Base-by-base conservation (phyloP, 129 eudicot species). In the Erigeron canadensis region DNA sequence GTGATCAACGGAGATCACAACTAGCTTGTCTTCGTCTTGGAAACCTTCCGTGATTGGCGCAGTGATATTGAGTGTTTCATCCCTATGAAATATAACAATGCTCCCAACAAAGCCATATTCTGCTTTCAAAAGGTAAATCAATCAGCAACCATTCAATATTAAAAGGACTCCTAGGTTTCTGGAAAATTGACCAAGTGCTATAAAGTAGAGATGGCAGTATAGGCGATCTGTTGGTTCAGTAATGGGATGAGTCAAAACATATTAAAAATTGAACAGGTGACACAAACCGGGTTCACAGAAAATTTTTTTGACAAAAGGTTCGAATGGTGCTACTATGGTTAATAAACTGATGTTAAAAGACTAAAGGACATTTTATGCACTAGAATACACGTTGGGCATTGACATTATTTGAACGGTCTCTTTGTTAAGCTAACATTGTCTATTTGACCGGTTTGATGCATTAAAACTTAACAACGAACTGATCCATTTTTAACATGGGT, bases 101-200 rank as follows among this genome's bases (percentile, higher is more conserved):
- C 84, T 70, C 84, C 84, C 55, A 80, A 39, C 73, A 80, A 80
- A 21, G 84, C 64, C 80, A 80, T 80, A 75, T 80, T 70, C 84
- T 80, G 77, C 73, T 51, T 53, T 69, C 77, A 70, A 64, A 74
- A 69, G n/a, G 43, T 51, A 23, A 80, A 74, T 39, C 23, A 53
- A 51, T 74, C 50, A 22, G 41, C 11, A 50, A 37, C 5, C 10
- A 39, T 34, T 51, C 17, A 10, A 72, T 59, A 45, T 4, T 6
- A 56, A 9, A 23, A 2, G n/a, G 8, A 67, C 46, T 48, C 23
- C 5, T 34, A 16, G 23, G 43, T 21, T 42, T 65, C 54, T 42
- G 1, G 70, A 34, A 43, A 65, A 43, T 11, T 65, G 22, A 19
- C 40, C 54, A 18, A 45, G 9, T 63, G n/a, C 34, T 40, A 38